These are phyloP conservation scores for Silene coronaria DNA, from an alignment of 179 eudicot genomes.

Conservation along the genomic window DNA sequence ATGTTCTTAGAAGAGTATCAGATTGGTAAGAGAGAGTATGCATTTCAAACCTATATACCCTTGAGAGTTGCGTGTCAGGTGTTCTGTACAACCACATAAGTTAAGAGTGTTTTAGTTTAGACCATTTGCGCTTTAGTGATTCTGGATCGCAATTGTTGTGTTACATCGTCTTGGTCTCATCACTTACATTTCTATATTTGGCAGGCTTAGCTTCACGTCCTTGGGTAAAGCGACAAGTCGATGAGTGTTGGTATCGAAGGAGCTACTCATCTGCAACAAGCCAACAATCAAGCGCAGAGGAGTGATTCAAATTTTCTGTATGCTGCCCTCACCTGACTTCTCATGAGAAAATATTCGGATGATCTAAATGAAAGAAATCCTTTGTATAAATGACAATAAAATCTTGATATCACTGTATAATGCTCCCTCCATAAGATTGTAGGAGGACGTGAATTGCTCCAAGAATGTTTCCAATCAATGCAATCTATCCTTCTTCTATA, in stretches of 20 bases:
- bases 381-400: constrained; percentile 34
- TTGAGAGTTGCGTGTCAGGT: no score
- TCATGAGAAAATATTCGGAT: background rate
- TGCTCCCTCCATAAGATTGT: constrained; percentile 19
- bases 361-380: constrained; percentile 6
- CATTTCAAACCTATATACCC: no score
- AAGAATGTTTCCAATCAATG: background rate
- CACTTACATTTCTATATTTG: background rate
- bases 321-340: constrained; percentile 2
- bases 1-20: no score
- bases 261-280: constrained; percentile 3
- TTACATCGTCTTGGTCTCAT: background rate
- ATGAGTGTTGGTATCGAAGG: constrained; percentile 23
- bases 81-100: no score
- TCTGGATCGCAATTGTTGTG: background rate
- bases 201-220: constrained; percentile 57
- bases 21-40: no score
- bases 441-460: constrained; percentile 18
- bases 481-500: background rate
- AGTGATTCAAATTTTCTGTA: background rate
- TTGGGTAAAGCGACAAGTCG: constrained; percentile 45
- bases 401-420: background rate
- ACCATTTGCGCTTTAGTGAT: background rate
- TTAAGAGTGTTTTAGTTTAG: no score
- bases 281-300: background rate